phyloP scores from a whole-genome alignment of 441 rosid genomes.

The Cnidoscolus chayamansa region DNA sequence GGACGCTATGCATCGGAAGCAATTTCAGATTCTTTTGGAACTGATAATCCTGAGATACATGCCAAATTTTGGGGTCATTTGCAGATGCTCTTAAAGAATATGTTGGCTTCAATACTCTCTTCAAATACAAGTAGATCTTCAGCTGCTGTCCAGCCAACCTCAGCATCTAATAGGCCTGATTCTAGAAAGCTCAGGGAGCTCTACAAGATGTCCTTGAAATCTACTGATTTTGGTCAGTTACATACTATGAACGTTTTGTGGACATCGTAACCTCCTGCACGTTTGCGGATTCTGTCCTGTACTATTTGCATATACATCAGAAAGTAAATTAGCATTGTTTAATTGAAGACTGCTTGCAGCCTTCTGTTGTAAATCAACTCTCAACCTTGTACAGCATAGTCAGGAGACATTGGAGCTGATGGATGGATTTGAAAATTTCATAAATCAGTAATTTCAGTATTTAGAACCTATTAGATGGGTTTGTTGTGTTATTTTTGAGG shows the following conservation, averaged over 20 bases:
- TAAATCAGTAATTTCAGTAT: no score
- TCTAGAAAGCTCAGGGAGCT: constrained; percentile 64
- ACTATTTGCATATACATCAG: not conserved
- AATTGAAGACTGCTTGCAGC: not conserved
- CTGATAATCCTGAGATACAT: constrained; percentile 44
- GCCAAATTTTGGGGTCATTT: constrained; percentile 67
- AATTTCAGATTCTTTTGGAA: constrained; percentile 33
- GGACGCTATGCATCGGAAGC: constrained; percentile 49
- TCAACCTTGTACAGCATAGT: not conserved
- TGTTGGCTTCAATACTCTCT: constrained; percentile 47
- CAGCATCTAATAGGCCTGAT: constrained; percentile 41
- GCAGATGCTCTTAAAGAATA: constrained; percentile 64
- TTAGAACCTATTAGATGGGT: no score
- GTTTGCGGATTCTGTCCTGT: not conserved
- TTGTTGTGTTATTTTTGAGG: no score
- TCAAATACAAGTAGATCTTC: constrained; percentile 38
- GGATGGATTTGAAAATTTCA: no score
- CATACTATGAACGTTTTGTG: constrained; percentile 57
- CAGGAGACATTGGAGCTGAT: no score
- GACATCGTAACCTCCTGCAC: constrained; percentile 35
- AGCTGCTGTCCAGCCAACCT: constrained; percentile 29
- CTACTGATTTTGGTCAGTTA: constrained; percentile 46
- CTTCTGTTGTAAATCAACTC: not conserved
- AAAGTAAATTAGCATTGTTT: not conserved
- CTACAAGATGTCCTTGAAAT: constrained; percentile 69